Base-by-base conservation (phyloP, 192 early-diverging fungal species). In the Rhizophagus clarus region DNA sequence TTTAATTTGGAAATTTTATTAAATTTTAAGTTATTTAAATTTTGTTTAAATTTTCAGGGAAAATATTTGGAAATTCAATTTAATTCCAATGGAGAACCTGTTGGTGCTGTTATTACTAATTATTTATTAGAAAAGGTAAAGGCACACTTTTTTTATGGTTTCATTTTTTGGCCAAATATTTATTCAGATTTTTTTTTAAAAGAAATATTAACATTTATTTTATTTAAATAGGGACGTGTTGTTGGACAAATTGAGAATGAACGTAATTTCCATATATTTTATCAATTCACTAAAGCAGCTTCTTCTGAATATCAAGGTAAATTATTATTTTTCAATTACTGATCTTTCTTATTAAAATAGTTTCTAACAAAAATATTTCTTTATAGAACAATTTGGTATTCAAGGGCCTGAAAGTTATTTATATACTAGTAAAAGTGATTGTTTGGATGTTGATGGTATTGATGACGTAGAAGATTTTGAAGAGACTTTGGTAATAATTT, bases 41-140 rank as follows among this genome's bases (percentile, higher is more conserved):
- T 0, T 69, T 32, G 37, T 32, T 72, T 51, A 62, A 10, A 9
- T 77, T 49, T 75, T 29, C 81, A 94, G 93, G 97, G 98, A 61
- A 99, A 99, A 86, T 99, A 99, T 82, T 92, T 99, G 79, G 98
- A 99, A 86, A 99, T 99, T 84, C 94, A 97, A 84, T 99, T 99
- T 83, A 96, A 94, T 82, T 79, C 88, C 7, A 90, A 94, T 76
- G 97, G 96, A 60, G 94, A 96, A 76, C 98, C 98, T 31, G 92
- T 96, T 56, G 98, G 98, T 67, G 98, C 97, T 29, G 92, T 96
- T 76, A 98, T 99, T 79, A 97, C 96, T 72, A 99, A 99, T 86
- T 99, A 98, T 82, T 85, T 99, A 77, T 88, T 99, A 14, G 97
- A 99, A 84, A 98, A 98, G 92, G 93, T 93, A 81, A 64, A 40